Conservation (phyloP, 1,284 basidiomycete genomes). For the Hemileia vastatrix region DNA sequence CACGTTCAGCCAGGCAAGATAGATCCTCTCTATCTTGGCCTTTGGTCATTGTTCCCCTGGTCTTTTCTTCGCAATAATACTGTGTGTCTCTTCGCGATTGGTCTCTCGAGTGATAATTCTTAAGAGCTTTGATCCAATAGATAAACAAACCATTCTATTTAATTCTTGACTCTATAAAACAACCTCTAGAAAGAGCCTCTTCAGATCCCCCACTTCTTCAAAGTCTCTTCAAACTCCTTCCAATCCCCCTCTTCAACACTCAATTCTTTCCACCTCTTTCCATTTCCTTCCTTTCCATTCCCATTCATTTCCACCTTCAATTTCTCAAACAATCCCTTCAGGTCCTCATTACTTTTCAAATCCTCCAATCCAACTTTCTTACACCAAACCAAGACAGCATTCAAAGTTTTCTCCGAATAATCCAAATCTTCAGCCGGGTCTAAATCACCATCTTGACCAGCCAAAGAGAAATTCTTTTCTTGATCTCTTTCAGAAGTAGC, state of each 20-base stretch:
- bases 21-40: too few species aligned
- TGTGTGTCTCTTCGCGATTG: too few species aligned
- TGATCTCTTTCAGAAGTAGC: constrained; percentile 11
- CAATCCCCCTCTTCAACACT: constrained; percentile 33
- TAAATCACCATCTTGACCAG: constrained; percentile 63
- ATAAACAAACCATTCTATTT: too few species aligned
- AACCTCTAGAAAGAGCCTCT: too few species aligned
- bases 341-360: constrained; percentile 31
- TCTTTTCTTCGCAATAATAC: too few species aligned
- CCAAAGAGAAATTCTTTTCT: constrained; percentile 46
- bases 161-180: too few species aligned
- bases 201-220: too few species aligned
- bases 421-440: constrained; percentile 59
- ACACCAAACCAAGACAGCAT: constrained; percentile 49
- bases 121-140: too few species aligned
- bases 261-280: constrained; percentile 30
- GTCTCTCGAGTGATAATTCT: too few species aligned
- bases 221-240: constrained; percentile 23
- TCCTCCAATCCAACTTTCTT: constrained; percentile 41
- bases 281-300: constrained; percentile 23
- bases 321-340: constrained; percentile 38
- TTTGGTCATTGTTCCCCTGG: too few species aligned
- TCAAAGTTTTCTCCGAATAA: constrained; percentile 67
- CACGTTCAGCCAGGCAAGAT: too few species aligned
- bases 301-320: constrained; percentile 42